Evolutionary conservation across 1,139 yeast species (phyloP), one percentile per base, ranked within the genome.

Genomic region (Pichia sp.): DNA sequence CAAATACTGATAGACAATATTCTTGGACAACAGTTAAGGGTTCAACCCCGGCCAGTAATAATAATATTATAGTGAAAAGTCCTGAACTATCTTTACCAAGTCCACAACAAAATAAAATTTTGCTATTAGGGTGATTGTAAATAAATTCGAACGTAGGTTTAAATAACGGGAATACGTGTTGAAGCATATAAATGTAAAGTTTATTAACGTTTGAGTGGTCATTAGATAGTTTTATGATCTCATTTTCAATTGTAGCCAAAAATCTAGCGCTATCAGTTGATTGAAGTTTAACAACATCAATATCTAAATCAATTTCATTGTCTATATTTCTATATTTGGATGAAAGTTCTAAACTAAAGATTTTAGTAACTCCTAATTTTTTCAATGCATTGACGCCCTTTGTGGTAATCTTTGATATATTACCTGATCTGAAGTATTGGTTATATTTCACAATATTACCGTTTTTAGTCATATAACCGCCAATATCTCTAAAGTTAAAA

Each of bases 61-160:
- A 67, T 3, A 86, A 66, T 45, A 87, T 63, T 78, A 87, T 85
- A 4, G 81, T 75, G 51, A 84, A 61, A 12, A 86, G 69, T 0
- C 96, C 96, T 0, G 96, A 87, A 41, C 95, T 72, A 60, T 87
- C 96, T 60, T 86, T 87, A 3, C 96, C 96, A 1, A 94, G 94
- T 2, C 90, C 78, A 62, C 95, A 87, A 59, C 85, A 94, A 60
- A 81, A 77, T 6, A 83, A 65, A 50, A 85, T 67, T 3, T 79
- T 76, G 16, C 68, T 68, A 22, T 67, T 65, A 2, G 73, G 71
- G 29, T 68, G 59, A 51, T 82, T 85, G 38, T 80, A 67, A 37
- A 87, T 67, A 55, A 67, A 74, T 41, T 65, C 63, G 53, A 82
- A 78, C 30, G 83, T 69, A 2, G 60, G 58, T 42, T 63, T 68